phyloP scores from a whole-genome alignment of 129 eudicot species.

The Chrysanthemum lavandulifolium region DNA sequence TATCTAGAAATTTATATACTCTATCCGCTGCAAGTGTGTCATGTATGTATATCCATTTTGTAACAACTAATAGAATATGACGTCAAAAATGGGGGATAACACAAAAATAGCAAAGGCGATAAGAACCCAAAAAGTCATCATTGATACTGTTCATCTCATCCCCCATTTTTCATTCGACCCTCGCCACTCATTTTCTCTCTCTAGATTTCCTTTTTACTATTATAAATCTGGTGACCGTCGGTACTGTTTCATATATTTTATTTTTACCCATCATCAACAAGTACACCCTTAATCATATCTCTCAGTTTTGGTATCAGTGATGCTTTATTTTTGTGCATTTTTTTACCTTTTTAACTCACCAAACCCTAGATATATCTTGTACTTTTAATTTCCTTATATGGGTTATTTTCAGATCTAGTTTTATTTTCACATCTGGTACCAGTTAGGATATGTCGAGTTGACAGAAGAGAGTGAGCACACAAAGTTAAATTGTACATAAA shows the following conservation, averaged over 20 bases:
- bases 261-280: neutral
- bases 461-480: slow-evolving; percentile 66
- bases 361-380: slow-evolving; percentile 28
- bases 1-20: no score
- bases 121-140: neutral
- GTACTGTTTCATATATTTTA: neutral
- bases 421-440: slow-evolving; percentile 9
- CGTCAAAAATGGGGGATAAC: neutral
- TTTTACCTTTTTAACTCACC: slow-evolving; percentile 5
- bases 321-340: neutral
- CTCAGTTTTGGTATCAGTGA: slow-evolving; percentile 1
- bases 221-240: neutral
- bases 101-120: neutral
- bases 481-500: slow-evolving; percentile 33
- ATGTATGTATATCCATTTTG: neutral
- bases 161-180: neutral
- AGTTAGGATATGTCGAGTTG: slow-evolving; percentile 22
- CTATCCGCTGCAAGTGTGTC: no score
- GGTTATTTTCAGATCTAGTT: slow-evolving; percentile 34
- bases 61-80: neutral
- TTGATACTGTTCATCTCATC: neutral
- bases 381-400: slow-evolving; percentile 22
- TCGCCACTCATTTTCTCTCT: neutral
- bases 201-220: neutral
- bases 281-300: slow-evolving; percentile 12